phyloP scores from a whole-genome alignment of 2,329 filamentous ascomycete genomes.

The Fusarium paranaense region DNA sequence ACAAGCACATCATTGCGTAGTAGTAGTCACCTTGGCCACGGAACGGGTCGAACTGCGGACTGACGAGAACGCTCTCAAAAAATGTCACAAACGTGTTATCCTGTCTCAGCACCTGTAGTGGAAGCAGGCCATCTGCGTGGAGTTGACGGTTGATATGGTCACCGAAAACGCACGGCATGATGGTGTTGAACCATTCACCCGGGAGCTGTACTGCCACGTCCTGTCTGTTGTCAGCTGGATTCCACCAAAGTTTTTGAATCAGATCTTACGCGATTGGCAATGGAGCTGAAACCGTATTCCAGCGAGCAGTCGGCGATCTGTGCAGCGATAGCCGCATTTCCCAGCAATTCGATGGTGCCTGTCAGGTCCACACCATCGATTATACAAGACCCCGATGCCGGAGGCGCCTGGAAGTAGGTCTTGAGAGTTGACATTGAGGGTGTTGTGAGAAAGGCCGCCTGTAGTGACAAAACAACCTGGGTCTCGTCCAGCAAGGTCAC shows the following conservation, averaged over 20 bases:
- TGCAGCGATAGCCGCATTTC: neutral
- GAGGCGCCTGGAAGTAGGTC: too few species aligned
- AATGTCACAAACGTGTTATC: neutral
- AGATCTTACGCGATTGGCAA: neutral
- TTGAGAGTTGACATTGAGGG: too few species aligned
- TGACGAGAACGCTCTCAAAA: neutral
- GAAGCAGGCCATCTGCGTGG: neutral
- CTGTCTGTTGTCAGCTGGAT: neutral
- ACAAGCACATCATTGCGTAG: neutral
- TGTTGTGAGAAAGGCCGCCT: too few species aligned
- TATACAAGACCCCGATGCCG: too few species aligned
- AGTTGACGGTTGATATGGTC: neutral
- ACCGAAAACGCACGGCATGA: neutral
- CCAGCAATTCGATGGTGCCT: neutral
- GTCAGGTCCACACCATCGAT: constrained; percentile 38
- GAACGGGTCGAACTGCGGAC: neutral
- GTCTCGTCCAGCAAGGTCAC: too few species aligned
- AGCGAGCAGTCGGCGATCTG: neutral
- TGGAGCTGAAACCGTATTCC: neutral
- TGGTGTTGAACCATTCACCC: neutral
- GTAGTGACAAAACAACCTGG: too few species aligned
- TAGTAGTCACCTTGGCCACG: neutral
- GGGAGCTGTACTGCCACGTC: neutral
- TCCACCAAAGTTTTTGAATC: neutral
- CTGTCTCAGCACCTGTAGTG: neutral